Percentiles rank a stretch among this genome's conserved stretches.
These are phyloP conservation scores for Coccomyxa subellipsoidea DNA, from an alignment of 163 green algal genomes.

Conservation along the genomic window DNA sequence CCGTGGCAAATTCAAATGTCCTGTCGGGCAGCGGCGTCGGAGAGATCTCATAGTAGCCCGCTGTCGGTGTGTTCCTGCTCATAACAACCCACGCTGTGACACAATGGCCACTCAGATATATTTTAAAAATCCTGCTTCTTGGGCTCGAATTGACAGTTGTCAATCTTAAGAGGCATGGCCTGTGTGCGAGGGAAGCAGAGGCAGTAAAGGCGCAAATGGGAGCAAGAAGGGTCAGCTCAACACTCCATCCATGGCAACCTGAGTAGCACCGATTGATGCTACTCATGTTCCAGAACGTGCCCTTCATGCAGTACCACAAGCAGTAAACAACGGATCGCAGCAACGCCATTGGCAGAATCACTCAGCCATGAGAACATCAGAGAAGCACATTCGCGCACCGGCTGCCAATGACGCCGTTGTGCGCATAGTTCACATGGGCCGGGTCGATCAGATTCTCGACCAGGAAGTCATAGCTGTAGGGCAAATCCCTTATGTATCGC, in stretches of 20 bases:
- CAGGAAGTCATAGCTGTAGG: conserved; percentile 34
- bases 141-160: background rate
- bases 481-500: conserved; percentile 37
- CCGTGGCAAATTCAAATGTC: background rate
- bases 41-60: background rate
- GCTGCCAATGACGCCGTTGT: conserved; percentile 34
- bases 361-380: background rate
- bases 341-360: too few relatives aligned
- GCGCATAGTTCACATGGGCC: conserved; percentile 44
- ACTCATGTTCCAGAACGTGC: too few relatives aligned
- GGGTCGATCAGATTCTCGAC: conserved; percentile 56
- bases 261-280: too few relatives aligned
- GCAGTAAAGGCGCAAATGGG: too few relatives aligned
- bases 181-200: background rate
- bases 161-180: background rate
- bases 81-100: too few relatives aligned
- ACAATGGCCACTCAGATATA: too few relatives aligned
- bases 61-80: background rate
- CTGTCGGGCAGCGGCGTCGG: background rate
- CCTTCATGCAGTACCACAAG: too few relatives aligned
- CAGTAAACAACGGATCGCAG: too few relatives aligned
- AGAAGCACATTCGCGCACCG: background rate
- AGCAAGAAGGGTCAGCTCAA: too few relatives aligned
- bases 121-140: background rate
- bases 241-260: too few relatives aligned